Conservation (phyloP, 2,329 filamentous ascomycete species). For the Pseudocercospora ulei region DNA sequence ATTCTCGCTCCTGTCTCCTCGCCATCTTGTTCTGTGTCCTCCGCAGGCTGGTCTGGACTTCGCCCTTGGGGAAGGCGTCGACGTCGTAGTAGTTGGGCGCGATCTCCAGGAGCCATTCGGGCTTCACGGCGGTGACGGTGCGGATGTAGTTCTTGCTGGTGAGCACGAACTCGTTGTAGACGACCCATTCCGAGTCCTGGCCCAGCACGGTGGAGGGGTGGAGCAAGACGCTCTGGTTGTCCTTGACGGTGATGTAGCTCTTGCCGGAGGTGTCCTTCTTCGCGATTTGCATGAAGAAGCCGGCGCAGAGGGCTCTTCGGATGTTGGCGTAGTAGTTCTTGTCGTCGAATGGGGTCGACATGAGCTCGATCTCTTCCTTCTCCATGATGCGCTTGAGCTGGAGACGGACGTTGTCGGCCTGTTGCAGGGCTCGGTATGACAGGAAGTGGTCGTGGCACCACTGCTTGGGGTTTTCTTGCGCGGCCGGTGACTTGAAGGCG, state of each 20-base stretch:
- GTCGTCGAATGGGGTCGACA: constrained; percentile 83
- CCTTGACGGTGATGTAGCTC: constrained; percentile 90
- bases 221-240: constrained; percentile 84
- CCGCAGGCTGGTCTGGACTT: constrained; percentile 60
- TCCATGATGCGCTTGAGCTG: constrained; percentile 98
- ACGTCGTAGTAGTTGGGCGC: constrained; percentile 89
- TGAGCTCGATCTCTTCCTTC: constrained; percentile 69
- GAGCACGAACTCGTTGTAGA: constrained; percentile 97
- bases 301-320: constrained; percentile 76
- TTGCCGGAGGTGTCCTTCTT: constrained; percentile 85
- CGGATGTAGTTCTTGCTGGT: constrained; percentile 98
- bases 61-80: constrained; percentile 68
- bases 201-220: constrained; percentile 86
- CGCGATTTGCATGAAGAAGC: constrained; percentile 99
- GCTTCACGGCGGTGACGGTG: constrained; percentile 80
- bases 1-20: constrained; percentile 9
- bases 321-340: constrained; percentile 99
- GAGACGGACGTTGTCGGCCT: constrained; percentile 83
- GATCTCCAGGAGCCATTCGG: constrained; percentile 94
- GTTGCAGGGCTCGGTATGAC: constrained; percentile 75
- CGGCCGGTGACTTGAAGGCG: constrained; percentile 71
- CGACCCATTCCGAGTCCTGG: constrained; percentile 86
- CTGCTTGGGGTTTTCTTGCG: constrained; percentile 64
- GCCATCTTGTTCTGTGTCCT: constrained; percentile 26
- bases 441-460: constrained; percentile 98